phyloP scores from a whole-genome alignment of 2,329 filamentous ascomycete species.

The Cladophialophora carrionii region DNA sequence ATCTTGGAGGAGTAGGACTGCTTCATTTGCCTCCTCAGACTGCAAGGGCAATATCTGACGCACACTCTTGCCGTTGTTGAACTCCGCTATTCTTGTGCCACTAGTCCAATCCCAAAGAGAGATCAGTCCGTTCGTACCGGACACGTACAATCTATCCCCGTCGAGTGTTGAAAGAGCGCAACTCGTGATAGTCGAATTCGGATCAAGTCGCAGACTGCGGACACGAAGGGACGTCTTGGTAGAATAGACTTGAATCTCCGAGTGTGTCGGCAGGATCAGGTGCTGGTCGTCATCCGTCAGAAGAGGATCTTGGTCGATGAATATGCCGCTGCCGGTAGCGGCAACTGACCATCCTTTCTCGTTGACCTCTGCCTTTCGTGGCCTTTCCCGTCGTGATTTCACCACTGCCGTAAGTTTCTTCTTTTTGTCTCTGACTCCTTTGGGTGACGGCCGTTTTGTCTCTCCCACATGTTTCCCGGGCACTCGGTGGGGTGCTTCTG shows the following conservation, averaged over 20 bases:
- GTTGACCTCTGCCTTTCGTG: constrained; percentile 16
- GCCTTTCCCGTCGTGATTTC: constrained; percentile 5
- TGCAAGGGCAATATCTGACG: constrained; percentile 26
- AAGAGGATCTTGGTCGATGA: constrained; percentile 59
- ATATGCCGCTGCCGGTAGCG: constrained; percentile 58
- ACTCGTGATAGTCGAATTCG: constrained; percentile 53
- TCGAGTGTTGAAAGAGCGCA: constrained; percentile 58
- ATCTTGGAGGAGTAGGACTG: constrained; percentile 21
- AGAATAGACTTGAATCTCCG: constrained; percentile 78
- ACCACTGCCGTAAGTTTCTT: constrained; percentile 38
- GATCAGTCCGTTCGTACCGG: constrained; percentile 56
- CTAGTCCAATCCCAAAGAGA: constrained; percentile 63
- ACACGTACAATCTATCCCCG: constrained; percentile 58
- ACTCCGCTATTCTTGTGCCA: constrained; percentile 41
- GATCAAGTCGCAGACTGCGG: constrained; percentile 66
- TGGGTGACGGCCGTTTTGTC: not conserved
- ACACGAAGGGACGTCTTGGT: constrained; percentile 78
- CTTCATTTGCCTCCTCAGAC: constrained; percentile 21
- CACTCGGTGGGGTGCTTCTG: not conserved
- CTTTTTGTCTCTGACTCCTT: not conserved
- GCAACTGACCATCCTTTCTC: constrained; percentile 52
- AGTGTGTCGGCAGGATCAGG: constrained; percentile 74
- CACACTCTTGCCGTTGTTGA: constrained; percentile 12
- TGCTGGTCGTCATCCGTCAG: constrained; percentile 64
- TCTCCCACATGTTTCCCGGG: not conserved